Base-by-base conservation (phyloP, 164 flowering plant genomes). In the Buxus sempervirens region DNA sequence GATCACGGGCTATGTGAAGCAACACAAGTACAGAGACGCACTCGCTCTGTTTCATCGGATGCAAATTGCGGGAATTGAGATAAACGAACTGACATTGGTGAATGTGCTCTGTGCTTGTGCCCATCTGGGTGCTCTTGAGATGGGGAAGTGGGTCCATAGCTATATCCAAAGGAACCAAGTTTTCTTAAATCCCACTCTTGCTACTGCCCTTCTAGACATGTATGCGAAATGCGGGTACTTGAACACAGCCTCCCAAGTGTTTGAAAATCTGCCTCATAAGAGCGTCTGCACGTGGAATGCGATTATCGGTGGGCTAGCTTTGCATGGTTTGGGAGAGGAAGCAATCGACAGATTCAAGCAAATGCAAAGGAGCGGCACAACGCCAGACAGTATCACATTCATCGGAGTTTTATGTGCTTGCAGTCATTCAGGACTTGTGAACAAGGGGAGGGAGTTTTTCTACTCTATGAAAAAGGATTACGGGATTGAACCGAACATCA, bases 171-270 rank as follows among this genome's bases (percentile, higher is more conserved):
- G 13, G 64, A 53, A 41, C 1, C 14, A 24, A 21, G 22, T 77
- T 54, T 53, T 55, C 21, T 9, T 64, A 38, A 72, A 72, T 65
- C 54, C 75, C 20, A 68, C 66, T 24, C 54, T 78, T 41, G 72
- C 70, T 23, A 72, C 78, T 49, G 76, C 71, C 28, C 73, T 78
- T 12, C 15, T 78, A 24, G 78, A 78, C 42, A 78, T 78, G 81
- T 77, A 77, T 22, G 63, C 55, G 25, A 77, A 74, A 61, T 74
- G 77, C 65, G 77, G 70, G 38, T 58, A 67, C 56, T 16, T 67
- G n/a, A 12, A 48, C 8, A n/a, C 45, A 67, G 63, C 63, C 25
- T 67, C 63, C 19, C 63, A 58, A 45, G 63, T 76, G 23, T 76
- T 72, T 22, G 60, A 72, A 27, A 51, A 65, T n/a, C 49, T 76